phyloP scores from a whole-genome alignment of 306 rosid species.

The Cyamopsis tetragonoloba region DNA sequence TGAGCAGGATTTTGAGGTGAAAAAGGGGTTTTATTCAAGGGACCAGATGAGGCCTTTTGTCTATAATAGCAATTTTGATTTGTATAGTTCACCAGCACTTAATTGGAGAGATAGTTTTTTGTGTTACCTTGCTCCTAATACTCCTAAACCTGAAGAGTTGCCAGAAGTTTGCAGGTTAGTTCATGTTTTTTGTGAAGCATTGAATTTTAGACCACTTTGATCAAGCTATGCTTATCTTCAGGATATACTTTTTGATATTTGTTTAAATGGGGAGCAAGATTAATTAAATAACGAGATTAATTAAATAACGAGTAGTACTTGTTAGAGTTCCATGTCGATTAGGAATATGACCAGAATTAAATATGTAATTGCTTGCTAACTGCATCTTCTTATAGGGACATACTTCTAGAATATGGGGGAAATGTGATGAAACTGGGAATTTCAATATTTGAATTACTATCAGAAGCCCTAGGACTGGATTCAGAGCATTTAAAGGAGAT shows the following conservation, averaged over 20 bases:
- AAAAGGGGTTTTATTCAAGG: constrained; percentile 11
- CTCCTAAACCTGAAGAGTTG: constrained; percentile 22
- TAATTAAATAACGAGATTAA: too few relatives aligned
- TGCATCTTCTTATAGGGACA: constrained; percentile 22
- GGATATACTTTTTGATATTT: too few relatives aligned
- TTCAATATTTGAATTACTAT: constrained; percentile 23
- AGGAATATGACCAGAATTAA: too few relatives aligned
- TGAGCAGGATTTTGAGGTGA: constrained; percentile 28
- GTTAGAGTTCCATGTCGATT: too few relatives aligned
- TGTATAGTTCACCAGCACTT: constrained; percentile 30
- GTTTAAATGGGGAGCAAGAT: too few relatives aligned
- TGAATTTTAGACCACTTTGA: background rate
- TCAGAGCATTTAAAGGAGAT: constrained; percentile 18
- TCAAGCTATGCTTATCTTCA: too few relatives aligned
- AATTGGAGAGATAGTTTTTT: constrained; percentile 31
- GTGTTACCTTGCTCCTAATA: background rate
- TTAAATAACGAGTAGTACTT: too few relatives aligned
- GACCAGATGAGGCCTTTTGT: background rate
- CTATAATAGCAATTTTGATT: constrained; percentile 29
- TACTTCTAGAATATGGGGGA: constrained; percentile 19
- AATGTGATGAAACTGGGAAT: constrained; percentile 14
- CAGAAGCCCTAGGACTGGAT: constrained; percentile 31
- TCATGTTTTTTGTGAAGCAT: background rate
- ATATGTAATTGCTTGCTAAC: background rate
- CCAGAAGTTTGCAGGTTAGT: constrained; percentile 26